phyloP scores from a whole-genome alignment of 139 green algal genomes.

The Chloropicon primus region DNA sequence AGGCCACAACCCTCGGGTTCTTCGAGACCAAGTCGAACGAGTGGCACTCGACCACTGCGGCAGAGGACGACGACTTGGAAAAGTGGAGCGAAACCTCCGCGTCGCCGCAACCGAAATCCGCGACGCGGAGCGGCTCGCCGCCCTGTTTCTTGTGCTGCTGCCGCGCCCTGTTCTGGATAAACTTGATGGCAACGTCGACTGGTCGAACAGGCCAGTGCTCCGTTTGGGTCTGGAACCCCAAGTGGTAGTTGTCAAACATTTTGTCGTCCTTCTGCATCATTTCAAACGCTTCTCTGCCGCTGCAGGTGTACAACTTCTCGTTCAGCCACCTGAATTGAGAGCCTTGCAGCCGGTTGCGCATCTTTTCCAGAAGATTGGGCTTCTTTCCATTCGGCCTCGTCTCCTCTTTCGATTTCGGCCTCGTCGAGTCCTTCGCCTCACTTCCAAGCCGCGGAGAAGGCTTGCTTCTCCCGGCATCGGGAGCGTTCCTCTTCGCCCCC shows the following conservation, averaged over 20 bases:
- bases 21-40: constrained; percentile 75
- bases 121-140: constrained; percentile 30
- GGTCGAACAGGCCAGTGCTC: constrained; percentile 70
- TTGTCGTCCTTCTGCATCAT: constrained; percentile 40
- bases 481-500: too few relatives aligned
- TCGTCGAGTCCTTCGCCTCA: not conserved
- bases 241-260: constrained; percentile 78
- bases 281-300: constrained; percentile 33
- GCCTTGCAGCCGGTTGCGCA: constrained; percentile 20
- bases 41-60: constrained; percentile 34
- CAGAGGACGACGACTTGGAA: constrained; percentile 21
- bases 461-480: too few relatives aligned
- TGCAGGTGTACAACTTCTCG: constrained; percentile 83
- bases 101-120: constrained; percentile 93
- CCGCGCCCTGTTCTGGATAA: constrained; percentile 35
- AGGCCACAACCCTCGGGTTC: constrained; percentile 67
- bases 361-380: constrained; percentile 2
- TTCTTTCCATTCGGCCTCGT: not conserved
- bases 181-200: constrained; percentile 55
- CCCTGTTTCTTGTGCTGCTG: not conserved
- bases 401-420: not conserved
- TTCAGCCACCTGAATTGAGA: constrained; percentile 88
- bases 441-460: too few relatives aligned
- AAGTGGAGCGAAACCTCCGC: constrained; percentile 48
- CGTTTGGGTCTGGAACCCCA: constrained; percentile 71